Base-by-base conservation (phyloP, 768 basidiomycete genomes). In the Rhodosporidiobolus sp. region DNA sequence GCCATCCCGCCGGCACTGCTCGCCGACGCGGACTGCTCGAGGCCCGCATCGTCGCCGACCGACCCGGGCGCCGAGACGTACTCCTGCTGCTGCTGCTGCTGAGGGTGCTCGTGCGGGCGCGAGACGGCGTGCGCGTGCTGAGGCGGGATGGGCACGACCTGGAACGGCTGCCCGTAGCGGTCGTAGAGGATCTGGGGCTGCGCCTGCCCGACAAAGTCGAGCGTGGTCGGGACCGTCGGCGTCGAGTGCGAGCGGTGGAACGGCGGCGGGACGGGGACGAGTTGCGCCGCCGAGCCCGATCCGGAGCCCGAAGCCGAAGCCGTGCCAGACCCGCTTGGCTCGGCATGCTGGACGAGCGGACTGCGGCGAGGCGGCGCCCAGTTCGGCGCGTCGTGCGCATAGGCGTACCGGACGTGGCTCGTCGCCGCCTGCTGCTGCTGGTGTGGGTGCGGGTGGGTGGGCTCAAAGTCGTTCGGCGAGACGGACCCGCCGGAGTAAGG, bases 91-190 rank as follows among this genome's bases (percentile, higher is more conserved):
- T 57, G 26, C 24, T 10, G 50, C 7, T 30, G 43, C 22, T 45
- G 58, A 11, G 35, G 66, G 19, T 60, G 54, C 16, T 50, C 50
- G 53, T 20, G 64, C 26, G 30, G 64, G 59, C 54, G 61, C n/a
- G 70, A 54, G 61, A 67, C 24, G 45, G 17, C 35, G 28, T 32
- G 53, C 11, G 38, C 8, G 38, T 43, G 38, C n/a, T 26, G 19
- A 26, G 58, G 43, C 58, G 58, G 58, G 10, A 43, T 59, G n/a
- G 53, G n/a, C 50, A 16, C 22, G 24, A n/a, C 26, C n/a, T n/a
- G 26, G 57, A 28, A 60, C n/a, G 45, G 14, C 45, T 46, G 60
- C 19, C 30, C 30, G 12, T 49, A 9, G 32, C 32, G 55, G 38
- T 43, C 38, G 38, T 7, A 43, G 38, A 43, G 7, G 38, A 43